These are phyloP conservation scores for Haplographium delicatum DNA, from an alignment of 495 filamentous ascomycete species.

Conservation along the genomic window DNA sequence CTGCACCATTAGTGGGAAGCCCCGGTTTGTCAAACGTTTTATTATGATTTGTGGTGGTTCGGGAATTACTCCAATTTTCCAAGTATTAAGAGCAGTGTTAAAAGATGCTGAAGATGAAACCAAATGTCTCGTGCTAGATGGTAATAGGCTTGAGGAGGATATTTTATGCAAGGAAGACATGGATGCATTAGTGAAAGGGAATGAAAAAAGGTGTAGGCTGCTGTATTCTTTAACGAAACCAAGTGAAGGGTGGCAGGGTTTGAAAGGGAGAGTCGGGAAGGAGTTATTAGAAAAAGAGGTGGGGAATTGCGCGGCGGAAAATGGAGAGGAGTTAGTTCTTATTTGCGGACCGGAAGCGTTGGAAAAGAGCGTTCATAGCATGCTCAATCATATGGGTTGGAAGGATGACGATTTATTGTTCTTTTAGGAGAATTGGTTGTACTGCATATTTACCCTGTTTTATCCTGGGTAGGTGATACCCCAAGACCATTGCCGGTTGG, in stretches of 20 bases:
- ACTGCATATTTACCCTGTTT: no score
- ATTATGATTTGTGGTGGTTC: conserved; percentile 88
- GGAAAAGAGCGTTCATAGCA: conserved; percentile 61
- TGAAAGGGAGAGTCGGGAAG: conserved; percentile 61
- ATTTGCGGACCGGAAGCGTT: conserved; percentile 80
- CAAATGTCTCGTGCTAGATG: conserved; percentile 68
- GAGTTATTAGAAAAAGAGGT: conserved; percentile 60
- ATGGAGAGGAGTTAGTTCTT: conserved; percentile 60
- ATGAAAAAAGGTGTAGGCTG: conserved; percentile 54
- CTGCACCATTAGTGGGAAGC: conserved; percentile 55
- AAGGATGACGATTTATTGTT: conserved; percentile 74
- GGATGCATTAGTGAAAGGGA: conserved; percentile 51
- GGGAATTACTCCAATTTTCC: conserved; percentile 89
- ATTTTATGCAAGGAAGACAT: conserved; percentile 79
- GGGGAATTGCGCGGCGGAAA: conserved; percentile 28
- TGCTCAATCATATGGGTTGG: conserved; percentile 70
- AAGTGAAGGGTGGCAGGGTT: conserved; percentile 59
- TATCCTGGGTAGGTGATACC: no score
- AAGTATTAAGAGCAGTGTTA: conserved; percentile 71
- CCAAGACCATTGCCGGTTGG: no score
- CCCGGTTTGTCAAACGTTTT: conserved; percentile 60
- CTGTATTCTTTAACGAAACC: conserved; percentile 70
- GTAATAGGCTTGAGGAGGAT: conserved; percentile 76
- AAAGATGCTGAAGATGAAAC: conserved; percentile 49
- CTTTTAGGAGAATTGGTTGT: no score